phyloP scores from a whole-genome alignment of 352 stramenopile genomes.

The Paralagenidium karlingii region DNA sequence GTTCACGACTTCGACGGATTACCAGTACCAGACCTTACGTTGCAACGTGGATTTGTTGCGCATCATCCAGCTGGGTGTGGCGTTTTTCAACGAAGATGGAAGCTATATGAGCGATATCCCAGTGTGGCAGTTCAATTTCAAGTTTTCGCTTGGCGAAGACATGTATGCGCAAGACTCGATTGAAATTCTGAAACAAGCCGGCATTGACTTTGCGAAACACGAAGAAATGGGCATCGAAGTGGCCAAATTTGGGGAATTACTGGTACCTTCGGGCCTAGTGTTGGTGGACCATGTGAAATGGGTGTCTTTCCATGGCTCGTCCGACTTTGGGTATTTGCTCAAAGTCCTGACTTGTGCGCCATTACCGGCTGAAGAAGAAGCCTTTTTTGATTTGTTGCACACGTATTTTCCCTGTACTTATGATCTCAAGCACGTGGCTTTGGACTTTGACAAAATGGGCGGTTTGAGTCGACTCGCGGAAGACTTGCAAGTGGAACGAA shows the following conservation, averaged over 20 bases:
- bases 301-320: constrained; percentile 98
- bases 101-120: constrained; percentile 91
- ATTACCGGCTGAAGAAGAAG: constrained; percentile 80
- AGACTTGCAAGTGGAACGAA: constrained; percentile 93
- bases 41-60: constrained; percentile 98
- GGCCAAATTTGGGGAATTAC: constrained; percentile 93
- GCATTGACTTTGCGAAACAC: constrained; percentile 97
- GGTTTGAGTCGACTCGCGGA: constrained; percentile 94
- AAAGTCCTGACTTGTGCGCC: constrained; percentile 91
- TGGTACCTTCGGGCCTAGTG: constrained; percentile 96
- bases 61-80: constrained; percentile 98
- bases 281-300: constrained; percentile 98
- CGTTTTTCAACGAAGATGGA: constrained; percentile 94
- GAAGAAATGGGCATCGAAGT: constrained; percentile 95
- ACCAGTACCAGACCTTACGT: constrained; percentile 97
- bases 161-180: constrained; percentile 99
- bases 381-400: constrained; percentile 96
- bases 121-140: constrained; percentile 99
- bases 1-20: constrained; percentile 91
- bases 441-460: constrained; percentile 95
- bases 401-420: constrained; percentile 98
- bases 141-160: constrained; percentile 96
- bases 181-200: constrained; percentile 95
- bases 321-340: constrained; percentile 98
- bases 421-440: constrained; percentile 98